phyloP scores from a whole-genome alignment of 139 green algal genomes.

The Astrephomene gubernaculifera region DNA sequence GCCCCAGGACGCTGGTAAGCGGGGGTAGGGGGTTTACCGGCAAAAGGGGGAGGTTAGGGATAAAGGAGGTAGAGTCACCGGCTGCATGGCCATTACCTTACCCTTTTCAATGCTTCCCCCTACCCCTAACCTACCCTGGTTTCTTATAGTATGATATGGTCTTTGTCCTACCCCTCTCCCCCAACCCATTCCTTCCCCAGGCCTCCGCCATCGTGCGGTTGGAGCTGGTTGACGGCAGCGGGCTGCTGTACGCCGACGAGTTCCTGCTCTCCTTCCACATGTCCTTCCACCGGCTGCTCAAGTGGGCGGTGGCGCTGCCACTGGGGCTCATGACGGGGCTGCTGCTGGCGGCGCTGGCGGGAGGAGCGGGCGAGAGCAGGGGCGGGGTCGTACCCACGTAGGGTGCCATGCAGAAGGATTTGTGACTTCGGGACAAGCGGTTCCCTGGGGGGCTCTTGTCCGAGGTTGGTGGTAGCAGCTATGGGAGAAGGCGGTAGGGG shows the following conservation, averaged over 20 bases:
- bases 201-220: constrained; percentile 74
- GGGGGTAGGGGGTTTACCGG: neutral
- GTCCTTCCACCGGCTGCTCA: constrained; percentile 89
- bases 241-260: constrained; percentile 80
- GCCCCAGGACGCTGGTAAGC: constrained; percentile 62
- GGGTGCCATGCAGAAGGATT: too few species aligned
- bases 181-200: neutral
- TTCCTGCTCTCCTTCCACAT: constrained; percentile 96
- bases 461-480: too few species aligned
- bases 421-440: too few species aligned
- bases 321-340: constrained; percentile 55
- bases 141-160: neutral
- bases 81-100: neutral
- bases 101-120: neutral
- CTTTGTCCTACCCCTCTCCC: neutral
- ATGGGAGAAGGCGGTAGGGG: too few species aligned
- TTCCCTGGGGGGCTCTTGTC: too few species aligned
- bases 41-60: neutral
- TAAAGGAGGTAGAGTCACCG: neutral
- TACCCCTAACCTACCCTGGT: neutral
- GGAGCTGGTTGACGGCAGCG: constrained; percentile 77
- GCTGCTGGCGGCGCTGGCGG: neutral
- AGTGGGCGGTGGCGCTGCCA: constrained; percentile 69
- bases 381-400: neutral
- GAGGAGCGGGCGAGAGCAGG: neutral